phyloP scores from a whole-genome alignment of 192 early-diverging fungal genomes.

The Podila horticola region DNA sequence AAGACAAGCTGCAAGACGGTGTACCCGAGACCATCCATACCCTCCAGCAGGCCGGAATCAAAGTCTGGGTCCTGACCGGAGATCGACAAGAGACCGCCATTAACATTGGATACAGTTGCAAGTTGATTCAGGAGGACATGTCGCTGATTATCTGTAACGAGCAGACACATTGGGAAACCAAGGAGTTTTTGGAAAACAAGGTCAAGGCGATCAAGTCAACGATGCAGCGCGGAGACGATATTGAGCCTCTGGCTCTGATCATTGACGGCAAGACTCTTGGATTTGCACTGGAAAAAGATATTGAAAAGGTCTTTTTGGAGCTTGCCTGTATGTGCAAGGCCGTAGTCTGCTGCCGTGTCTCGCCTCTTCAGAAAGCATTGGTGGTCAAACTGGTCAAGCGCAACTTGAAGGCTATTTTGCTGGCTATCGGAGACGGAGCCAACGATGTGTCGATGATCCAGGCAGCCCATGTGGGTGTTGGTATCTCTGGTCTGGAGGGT shows the following conservation, averaged over 20 bases:
- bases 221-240: slow-evolving; percentile 54
- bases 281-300: slow-evolving; percentile 91
- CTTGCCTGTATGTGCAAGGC: slow-evolving; percentile 93
- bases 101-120: slow-evolving; percentile 98
- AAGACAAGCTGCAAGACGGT: slow-evolving; percentile 98
- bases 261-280: slow-evolving; percentile 95
- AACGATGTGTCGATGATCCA: slow-evolving; percentile 99
- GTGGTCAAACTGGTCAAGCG: slow-evolving; percentile 98
- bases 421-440: slow-evolving; percentile 99
- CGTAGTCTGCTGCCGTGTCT: slow-evolving; percentile 98
- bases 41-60: slow-evolving; percentile 93
- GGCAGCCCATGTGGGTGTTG: slow-evolving; percentile 98
- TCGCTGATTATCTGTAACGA: slow-evolving; percentile 94
- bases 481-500: slow-evolving; percentile 96
- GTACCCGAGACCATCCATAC: slow-evolving; percentile 98
- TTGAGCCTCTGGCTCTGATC: slow-evolving; percentile 85
- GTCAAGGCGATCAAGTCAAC: slow-evolving; percentile 79
- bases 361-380: slow-evolving; percentile 97
- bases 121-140: slow-evolving; percentile 97
- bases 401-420: slow-evolving; percentile 85
- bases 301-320: slow-evolving; percentile 85
- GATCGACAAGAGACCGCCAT: slow-evolving; percentile 99
- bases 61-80: slow-evolving; percentile 98
- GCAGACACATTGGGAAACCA: slow-evolving; percentile 90
- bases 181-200: slow-evolving; percentile 91